Conservation (phyloP, 768 basidiomycete species). For the Tubosaeta sp. region DNA sequence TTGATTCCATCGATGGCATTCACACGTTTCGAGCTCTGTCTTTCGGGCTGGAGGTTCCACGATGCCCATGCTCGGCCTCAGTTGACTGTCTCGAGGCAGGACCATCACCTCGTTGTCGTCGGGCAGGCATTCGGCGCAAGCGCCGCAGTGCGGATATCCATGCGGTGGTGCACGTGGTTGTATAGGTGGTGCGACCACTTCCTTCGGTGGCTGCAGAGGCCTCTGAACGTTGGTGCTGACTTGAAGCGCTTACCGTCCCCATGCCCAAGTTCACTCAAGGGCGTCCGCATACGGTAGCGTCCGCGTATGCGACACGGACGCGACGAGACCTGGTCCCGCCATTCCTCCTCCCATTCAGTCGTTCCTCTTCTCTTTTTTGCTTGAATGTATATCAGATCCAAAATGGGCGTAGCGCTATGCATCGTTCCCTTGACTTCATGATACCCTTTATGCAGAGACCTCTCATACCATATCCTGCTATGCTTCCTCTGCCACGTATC, state of each 20-base stretch:
- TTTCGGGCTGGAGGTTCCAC: slow-evolving; percentile 20
- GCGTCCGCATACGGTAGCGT: slow-evolving; percentile 1
- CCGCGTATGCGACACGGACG: background rate
- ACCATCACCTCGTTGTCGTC: slow-evolving; percentile 19
- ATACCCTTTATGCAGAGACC: slow-evolving; percentile 6
- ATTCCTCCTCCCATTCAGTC: background rate
- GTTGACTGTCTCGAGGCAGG: slow-evolving; percentile 18
- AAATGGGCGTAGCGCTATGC: slow-evolving; percentile 3
- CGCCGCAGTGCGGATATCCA: slow-evolving; percentile 17
- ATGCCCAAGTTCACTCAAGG: slow-evolving; percentile 3
- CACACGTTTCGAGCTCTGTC: slow-evolving; percentile 24
- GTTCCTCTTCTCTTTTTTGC: background rate
- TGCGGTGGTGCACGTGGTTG: slow-evolving; percentile 25
- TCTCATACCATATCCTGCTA: background rate
- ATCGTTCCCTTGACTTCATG: slow-evolving; percentile 1
- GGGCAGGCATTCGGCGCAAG: slow-evolving; percentile 25
- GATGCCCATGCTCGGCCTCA: slow-evolving; percentile 19
- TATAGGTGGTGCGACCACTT: slow-evolving; percentile 10
- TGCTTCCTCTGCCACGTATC: slow-evolving; percentile 8
- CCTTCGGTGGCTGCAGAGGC: slow-evolving; percentile 1
- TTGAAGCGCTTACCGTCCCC: background rate
- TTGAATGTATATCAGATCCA: background rate
- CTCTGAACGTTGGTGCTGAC: background rate
- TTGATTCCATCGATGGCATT: slow-evolving; percentile 12
- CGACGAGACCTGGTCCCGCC: background rate